Conservation (phyloP, 2,329 filamentous ascomycete species). For the Fusarium penzigii region DNA sequence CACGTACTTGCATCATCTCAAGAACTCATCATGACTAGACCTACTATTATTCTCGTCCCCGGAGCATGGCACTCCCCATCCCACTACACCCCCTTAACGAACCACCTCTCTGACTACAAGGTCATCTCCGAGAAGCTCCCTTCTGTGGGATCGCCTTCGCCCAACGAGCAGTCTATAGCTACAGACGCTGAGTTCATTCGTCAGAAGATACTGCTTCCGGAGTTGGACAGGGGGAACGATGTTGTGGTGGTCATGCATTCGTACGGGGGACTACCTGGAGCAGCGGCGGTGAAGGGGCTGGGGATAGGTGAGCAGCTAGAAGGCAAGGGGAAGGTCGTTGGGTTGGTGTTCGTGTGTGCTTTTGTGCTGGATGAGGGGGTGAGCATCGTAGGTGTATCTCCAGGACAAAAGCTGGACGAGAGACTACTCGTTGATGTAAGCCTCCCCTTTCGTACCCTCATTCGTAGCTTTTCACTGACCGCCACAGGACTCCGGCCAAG, state of each 20-base stretch:
- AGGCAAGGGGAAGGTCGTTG: background rate
- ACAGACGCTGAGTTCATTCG: background rate
- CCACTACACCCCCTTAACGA: background rate
- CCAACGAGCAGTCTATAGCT: background rate
- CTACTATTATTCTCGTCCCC: background rate
- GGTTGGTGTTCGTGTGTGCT: background rate
- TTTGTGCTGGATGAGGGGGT: background rate
- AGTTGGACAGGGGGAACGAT: background rate
- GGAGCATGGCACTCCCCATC: no score
- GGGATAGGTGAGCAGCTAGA: background rate
- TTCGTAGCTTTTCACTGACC: background rate
- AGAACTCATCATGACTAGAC: background rate
- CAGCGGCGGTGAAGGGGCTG: background rate
- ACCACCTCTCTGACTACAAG: background rate
- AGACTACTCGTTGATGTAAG: background rate
- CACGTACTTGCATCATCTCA: background rate
- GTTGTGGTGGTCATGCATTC: background rate
- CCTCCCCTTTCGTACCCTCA: background rate
- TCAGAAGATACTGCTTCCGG: background rate
- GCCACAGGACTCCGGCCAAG: background rate
- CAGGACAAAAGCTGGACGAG: background rate
- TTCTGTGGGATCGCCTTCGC: background rate
- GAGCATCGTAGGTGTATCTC: background rate
- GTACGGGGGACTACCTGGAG: background rate
- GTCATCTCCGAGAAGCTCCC: background rate